Conservation (phyloP, 108 stramenopile genomes). For the Fistulifera pelliculosa region DNA sequence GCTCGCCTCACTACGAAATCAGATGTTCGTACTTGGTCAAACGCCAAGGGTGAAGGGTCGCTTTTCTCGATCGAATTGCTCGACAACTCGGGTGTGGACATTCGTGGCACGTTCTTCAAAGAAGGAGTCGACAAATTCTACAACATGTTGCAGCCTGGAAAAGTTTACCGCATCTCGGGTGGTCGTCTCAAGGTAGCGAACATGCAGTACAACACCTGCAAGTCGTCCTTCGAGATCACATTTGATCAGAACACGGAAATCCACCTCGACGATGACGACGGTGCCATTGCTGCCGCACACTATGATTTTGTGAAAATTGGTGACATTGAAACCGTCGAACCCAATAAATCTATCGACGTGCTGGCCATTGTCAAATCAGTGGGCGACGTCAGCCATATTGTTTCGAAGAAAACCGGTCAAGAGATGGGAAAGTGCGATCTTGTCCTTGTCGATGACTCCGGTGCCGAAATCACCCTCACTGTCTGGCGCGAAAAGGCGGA, state of each 20-base stretch:
- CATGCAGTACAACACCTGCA: constrained; percentile 88
- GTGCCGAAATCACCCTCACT: constrained; percentile 78
- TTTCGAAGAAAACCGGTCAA: constrained; percentile 73
- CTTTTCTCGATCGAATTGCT: constrained; percentile 85
- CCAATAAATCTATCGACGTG: constrained; percentile 60
- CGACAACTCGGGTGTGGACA: constrained; percentile 80
- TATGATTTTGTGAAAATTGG: constrained; percentile 69
- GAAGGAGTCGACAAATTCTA: constrained; percentile 90
- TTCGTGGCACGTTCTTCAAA: constrained; percentile 94
- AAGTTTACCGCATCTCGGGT: constrained; percentile 87
- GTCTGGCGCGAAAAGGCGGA: constrained; percentile 68
- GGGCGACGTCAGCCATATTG: constrained; percentile 48
- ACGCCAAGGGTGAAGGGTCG: constrained; percentile 88
- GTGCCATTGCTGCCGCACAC: constrained; percentile 49
- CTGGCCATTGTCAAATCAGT: constrained; percentile 80
- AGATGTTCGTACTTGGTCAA: constrained; percentile 85
- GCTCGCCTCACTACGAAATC: constrained; percentile 84
- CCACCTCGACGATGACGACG: constrained; percentile 51
- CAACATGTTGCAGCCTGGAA: constrained; percentile 68
- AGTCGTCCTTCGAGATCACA: constrained; percentile 86
- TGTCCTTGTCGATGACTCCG: constrained; percentile 82
- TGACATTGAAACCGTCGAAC: constrained; percentile 50
- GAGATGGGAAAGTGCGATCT: constrained; percentile 88
- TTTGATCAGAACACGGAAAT: constrained; percentile 89
- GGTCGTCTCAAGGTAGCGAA: constrained; percentile 93